Percentiles rank a stretch among this genome's conserved stretches.
Conservation (phyloP, 768 basidiomycete species). For the Astraeus odoratus region DNA sequence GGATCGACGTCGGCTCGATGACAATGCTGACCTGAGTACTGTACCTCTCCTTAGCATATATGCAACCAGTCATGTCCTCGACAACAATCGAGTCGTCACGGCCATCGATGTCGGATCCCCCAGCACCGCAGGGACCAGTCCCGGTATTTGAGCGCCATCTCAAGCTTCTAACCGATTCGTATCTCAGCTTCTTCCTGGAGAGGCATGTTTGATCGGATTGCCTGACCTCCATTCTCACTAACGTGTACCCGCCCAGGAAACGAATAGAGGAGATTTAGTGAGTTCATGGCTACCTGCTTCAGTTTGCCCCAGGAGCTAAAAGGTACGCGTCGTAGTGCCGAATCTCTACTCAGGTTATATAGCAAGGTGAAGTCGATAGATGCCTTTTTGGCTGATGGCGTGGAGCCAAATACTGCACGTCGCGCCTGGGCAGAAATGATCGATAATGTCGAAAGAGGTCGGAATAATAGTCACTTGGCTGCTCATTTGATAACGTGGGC, state of each 20-base stretch:
- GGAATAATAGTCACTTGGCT: constrained; percentile 10
- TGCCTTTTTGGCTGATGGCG: constrained; percentile 62
- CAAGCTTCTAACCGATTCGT: constrained; percentile 59
- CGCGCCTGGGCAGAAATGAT: constrained; percentile 79
- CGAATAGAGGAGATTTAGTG: constrained; percentile 85
- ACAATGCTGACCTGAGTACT: no score
- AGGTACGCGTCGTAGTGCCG: constrained; percentile 44
- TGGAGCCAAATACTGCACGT: constrained; percentile 56
- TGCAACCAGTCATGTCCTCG: constrained; percentile 12
- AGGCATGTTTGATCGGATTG: constrained; percentile 40
- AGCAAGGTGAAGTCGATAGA: constrained; percentile 66
- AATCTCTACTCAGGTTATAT: constrained; percentile 67
- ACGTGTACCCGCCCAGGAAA: constrained; percentile 41
- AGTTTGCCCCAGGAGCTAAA: constrained; percentile 1
- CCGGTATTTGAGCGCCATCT: constrained; percentile 70
- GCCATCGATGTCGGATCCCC: constrained; percentile 23
- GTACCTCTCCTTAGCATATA: no score
- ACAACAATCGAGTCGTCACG: constrained; percentile 18
- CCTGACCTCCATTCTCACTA: constrained; percentile 14
- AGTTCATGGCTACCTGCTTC: constrained; percentile 19
- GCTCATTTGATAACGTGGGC: constrained; percentile 2
- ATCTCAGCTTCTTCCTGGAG: constrained; percentile 81
- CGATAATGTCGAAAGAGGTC: constrained; percentile 81
- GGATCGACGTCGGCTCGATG: neutral
- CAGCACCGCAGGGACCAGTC: constrained; percentile 43